phyloP scores from a whole-genome alignment of 345 rosid species.

The Zanthoxylum bungeanum region DNA sequence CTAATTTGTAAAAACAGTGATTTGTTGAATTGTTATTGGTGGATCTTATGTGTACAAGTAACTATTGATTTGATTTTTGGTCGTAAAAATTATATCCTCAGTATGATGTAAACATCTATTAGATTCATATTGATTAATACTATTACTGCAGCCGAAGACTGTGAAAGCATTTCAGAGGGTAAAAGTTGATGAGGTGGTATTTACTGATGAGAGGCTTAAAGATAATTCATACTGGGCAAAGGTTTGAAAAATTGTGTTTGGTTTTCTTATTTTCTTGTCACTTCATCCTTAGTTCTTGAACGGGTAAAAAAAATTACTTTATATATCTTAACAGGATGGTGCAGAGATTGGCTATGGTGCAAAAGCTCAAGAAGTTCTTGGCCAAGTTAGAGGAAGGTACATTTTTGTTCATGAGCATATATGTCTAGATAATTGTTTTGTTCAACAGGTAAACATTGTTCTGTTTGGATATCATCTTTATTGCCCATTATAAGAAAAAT shows the following conservation, averaged over 20 bases:
- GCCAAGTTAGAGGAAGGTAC: conserved; percentile 97
- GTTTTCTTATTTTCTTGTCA: neutral
- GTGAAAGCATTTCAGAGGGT: conserved; percentile 75
- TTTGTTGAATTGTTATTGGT: neutral
- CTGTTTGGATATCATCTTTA: neutral
- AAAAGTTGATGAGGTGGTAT: conserved; percentile 64
- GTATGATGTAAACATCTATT: neutral
- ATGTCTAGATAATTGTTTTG: neutral
- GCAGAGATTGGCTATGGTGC: conserved; percentile 91
- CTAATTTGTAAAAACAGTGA: neutral
- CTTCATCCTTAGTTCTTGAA: neutral
- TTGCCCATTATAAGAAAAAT: neutral
- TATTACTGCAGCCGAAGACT: conserved; percentile 57
- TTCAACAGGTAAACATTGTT: neutral
- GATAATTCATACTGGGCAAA: conserved; percentile 95
- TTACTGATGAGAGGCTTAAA: conserved; percentile 68
- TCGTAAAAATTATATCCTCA: neutral
- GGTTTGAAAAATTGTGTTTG: conserved; percentile 35
- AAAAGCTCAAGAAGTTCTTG: conserved; percentile 90
- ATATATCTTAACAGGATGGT: conserved; percentile 47
- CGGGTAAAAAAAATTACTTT: neutral
- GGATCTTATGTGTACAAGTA: neutral
- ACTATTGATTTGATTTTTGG: neutral
- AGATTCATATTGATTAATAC: conserved; percentile 2
- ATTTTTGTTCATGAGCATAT: neutral